Evolutionary conservation across 768 basidiomycete genomes (phyloP), one percentile per base, ranked within the genome.

Genomic region (Hericium rajendrae): DNA sequence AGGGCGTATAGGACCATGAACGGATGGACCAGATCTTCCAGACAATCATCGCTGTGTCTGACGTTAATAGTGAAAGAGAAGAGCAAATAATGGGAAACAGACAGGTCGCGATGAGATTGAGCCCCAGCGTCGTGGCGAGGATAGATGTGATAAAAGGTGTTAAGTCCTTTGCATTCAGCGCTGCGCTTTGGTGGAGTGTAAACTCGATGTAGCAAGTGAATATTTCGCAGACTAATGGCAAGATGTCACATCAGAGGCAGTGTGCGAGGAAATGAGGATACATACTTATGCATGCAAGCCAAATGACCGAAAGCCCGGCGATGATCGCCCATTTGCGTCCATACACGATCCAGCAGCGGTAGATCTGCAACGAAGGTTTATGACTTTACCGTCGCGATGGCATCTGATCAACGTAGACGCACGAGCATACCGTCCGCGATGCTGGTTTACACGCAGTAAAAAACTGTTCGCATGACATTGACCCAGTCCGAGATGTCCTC

Each of bases 341-440:
- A 53, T 65, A 68, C 2, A 68, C 56, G 22, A 68, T 58, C 57
- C 56, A 70, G 53, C 68, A 70, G 16, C 68, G 61, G 53, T 57
- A 61, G 18, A 61, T 60, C 61, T 62, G 55, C 6, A 32, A 38
- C 1, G 41, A 12, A 8, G 32, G 8, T 32, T 32, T 32, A 4
- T 43, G 40, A 54, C 22, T 12, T 24, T 6, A 32, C 12, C 0
- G 3, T 9, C 6, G 16, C 22, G 12, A n/a, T 6, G 8, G 5
- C 32, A 15, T n/a, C 12, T n/a, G 48, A 10, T 13, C 16, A 15
- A n/a, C 8, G 12, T 11, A 8, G 2, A 43, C 58, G 22, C 59
- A 77, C 77, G 56, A 78, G 62, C 28, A 78, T 74, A 39, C 62
- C 62, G 63, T 77, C 76, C 12, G 75, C 76, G 11, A 76, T 65